Conservation (phyloP, 495 filamentous ascomycete species). For the Friedmanniomyces endolithicus region DNA sequence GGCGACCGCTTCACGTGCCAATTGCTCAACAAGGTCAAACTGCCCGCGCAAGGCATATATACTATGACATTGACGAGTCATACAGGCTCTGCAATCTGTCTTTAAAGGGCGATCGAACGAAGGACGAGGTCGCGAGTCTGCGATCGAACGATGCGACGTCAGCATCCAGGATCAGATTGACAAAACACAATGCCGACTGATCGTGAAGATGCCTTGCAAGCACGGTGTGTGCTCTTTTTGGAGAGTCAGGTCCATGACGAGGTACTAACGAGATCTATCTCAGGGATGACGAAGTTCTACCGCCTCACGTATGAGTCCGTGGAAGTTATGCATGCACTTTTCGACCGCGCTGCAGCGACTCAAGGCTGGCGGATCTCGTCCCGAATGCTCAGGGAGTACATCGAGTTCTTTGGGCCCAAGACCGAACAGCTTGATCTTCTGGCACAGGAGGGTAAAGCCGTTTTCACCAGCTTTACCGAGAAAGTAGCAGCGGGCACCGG, state of each 20-base stretch:
- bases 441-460: constrained; percentile 52
- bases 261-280: not conserved
- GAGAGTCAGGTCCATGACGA: not conserved
- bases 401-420: constrained; percentile 80
- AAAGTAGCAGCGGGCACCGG: constrained; percentile 75
- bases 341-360: constrained; percentile 53
- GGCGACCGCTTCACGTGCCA: constrained; percentile 58
- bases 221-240: constrained; percentile 49
- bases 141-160: constrained; percentile 79
- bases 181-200: constrained; percentile 62
- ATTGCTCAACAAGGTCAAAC: constrained; percentile 53
- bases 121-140: constrained; percentile 55
- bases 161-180: constrained; percentile 61
- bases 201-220: constrained; percentile 70
- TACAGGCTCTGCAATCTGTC: constrained; percentile 57
- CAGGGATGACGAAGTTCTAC: constrained; percentile 83
- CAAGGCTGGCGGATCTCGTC: constrained; percentile 74
- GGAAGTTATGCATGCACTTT: constrained; percentile 73
- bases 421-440: constrained; percentile 88
- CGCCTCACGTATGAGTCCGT: constrained; percentile 79
- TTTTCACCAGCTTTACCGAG: constrained; percentile 92
- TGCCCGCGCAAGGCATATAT: not conserved
- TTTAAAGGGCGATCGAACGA: constrained; percentile 55
- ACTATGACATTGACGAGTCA: not conserved
- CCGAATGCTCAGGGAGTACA: constrained; percentile 63